Percentiles rank a stretch among this genome's conserved stretches.
Conservation (phyloP, 148 eudicot genomes). For the Rhododendron ferrugineum region DNA sequence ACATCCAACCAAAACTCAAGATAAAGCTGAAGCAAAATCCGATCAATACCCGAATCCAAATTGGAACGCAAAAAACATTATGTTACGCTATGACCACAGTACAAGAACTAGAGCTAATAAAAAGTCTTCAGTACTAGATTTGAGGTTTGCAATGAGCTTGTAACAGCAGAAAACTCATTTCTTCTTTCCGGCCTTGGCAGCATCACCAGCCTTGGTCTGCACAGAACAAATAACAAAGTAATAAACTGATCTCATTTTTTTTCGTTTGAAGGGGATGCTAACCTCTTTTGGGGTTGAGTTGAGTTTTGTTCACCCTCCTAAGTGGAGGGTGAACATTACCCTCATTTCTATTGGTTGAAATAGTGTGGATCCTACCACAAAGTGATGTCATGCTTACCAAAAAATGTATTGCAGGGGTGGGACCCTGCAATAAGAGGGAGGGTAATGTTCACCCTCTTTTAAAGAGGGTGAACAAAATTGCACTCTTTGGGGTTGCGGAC, state of each 20-base stretch:
- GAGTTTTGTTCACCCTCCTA: too few species aligned
- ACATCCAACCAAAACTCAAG: background rate
- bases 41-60: background rate
- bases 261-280: background rate
- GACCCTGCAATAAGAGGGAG: too few species aligned
- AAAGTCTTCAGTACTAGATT: background rate
- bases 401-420: too few species aligned
- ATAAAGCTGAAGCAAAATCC: background rate
- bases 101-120: background rate
- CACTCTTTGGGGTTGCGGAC: too few species aligned
- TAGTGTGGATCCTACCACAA: too few species aligned
- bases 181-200: constrained; percentile 56
- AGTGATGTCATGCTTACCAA: too few species aligned
- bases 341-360: too few species aligned
- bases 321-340: too few species aligned
- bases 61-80: background rate
- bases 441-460: too few species aligned
- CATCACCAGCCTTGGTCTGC: constrained; percentile 54
- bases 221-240: background rate
- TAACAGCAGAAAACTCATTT: constrained; percentile 22
- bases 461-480: too few species aligned
- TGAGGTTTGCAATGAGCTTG: background rate
- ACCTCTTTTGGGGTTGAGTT: too few species aligned
- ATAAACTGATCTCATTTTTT: background rate
- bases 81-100: background rate